Evolutionary conservation across 495 filamentous ascomycete species (phyloP), one percentile per base, ranked within the genome.

Genomic region (Tuber brumale): DNA sequence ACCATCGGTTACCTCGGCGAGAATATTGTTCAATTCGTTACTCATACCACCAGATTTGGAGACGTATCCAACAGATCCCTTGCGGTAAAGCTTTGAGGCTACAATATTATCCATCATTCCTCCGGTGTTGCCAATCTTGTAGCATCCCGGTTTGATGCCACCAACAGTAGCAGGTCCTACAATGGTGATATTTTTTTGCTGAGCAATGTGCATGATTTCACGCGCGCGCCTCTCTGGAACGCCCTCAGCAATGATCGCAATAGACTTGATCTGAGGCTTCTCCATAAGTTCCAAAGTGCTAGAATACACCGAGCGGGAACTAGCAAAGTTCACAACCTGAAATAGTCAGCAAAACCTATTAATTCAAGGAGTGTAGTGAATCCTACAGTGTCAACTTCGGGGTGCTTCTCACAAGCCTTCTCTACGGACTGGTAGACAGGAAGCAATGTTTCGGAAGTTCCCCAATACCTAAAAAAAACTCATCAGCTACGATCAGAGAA

Each of bases 91-190:
- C 91, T 98, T 99, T 86, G 96, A 98, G 81, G 95, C 94, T 76
- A 99, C 95, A 82, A 99, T 99, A 89, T 99, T 99, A 90, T 99
- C 95, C 95, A 99, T 99, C 95, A 99, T 99, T 86, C 95, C 95
- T 90, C 95, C 95, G 78, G 95, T 99, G 89, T 99, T 99, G 85
- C 95, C 95, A 79, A 99, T 99, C 90, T 98, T 99, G 90, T 92
- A 99, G 84, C 92, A 91, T 86, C 95, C 96, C 76, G 95, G 95
- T 90, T 99, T 99, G 88, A 99, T 97, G 83, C 95, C 95, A 90
- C 95, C 95, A 78, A 99, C 95, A 74, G 95, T 99, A 76, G 95
- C 95, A 77, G 95, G 95, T 74, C 95, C 95, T 83, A 99, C 97
- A 86, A 99, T 99, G 83, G 94, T 97, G 85, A 99, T 93, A 72